Base-by-base conservation (phyloP, 352 stramenopile genomes). In the Globisporangium nodosum region DNA sequence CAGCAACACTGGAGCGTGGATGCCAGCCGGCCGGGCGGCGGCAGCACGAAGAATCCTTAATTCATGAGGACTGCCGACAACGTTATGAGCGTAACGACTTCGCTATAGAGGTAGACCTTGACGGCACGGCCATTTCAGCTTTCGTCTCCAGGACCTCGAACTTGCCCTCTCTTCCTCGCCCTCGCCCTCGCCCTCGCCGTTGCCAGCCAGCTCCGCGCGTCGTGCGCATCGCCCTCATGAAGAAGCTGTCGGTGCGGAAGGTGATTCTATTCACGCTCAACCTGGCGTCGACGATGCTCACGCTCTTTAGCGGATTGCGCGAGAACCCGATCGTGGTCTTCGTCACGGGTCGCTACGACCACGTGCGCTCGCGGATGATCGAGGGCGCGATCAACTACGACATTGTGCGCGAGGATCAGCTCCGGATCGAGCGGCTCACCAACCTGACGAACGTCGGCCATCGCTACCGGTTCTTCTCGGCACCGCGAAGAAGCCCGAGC, bases 251-350 rank as follows among this genome's bases (percentile, higher is more conserved):
- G n/a, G 5, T 54, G n/a, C 54, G 48, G 0, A 56, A 52, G 5
- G 9, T 62, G 12, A 11, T 69, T 15, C 15, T 67, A 12, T 31
- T 64, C 13, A 2, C 43, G 1, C 39, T 76, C 31, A 71, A 74
- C 39, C 1, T 76, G 1, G 45, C 31, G 16, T 62, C 69, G 20
- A 76, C 66, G 31, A 3, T 59, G 18, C 63, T 76, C 47, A 76
- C 66, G 56, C 56, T 76, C 9, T 60, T 71, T 12, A 70, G 52
- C 2, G 69, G 69, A 3, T 52, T 76, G n/a, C 59, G 60, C 3
- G 69, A 76, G 52, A 76, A 76, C 56, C 69, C 66, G 8, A 6
- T 74, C 9, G 35, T 74, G 18, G 63, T 72, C 8, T 54, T 63
- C 30, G 5, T 70, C 31, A 60, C 63, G 0, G 56, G 63, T 0